phyloP scores from a whole-genome alignment of 352 stramenopile species.

The Phytopythium kandeliae region DNA sequence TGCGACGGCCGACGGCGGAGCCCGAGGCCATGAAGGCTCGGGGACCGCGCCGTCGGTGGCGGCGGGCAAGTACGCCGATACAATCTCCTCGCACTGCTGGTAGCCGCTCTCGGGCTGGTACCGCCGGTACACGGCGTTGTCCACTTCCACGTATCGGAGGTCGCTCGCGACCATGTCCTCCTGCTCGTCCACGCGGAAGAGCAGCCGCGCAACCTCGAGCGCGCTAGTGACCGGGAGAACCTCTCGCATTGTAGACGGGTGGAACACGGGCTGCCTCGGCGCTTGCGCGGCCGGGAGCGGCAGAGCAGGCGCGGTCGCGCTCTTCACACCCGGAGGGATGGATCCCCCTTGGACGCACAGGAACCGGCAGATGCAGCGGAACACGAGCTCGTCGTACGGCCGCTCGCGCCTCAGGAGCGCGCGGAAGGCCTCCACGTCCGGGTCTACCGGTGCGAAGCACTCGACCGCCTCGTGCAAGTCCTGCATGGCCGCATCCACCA shows the following conservation, averaged over 20 bases:
- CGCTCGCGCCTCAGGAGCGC: constrained; percentile 43
- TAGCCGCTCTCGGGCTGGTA: constrained; percentile 46
- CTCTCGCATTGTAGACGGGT: constrained; percentile 47
- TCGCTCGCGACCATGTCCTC: constrained; percentile 28
- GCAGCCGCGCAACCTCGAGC: constrained; percentile 27
- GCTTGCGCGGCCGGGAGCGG: background rate
- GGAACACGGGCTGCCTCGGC: constrained; percentile 40
- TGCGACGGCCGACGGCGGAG: background rate
- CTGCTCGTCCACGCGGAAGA: constrained; percentile 57
- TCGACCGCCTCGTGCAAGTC: constrained; percentile 25
- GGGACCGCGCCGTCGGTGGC: constrained; percentile 9
- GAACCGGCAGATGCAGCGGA: constrained; percentile 51
- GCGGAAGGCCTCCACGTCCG: constrained; percentile 56
- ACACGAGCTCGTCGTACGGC: constrained; percentile 49
- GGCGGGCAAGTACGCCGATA: constrained; percentile 30
- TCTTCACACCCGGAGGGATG: too few relatives aligned
- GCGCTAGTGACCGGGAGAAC: constrained; percentile 38
- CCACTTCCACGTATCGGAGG: constrained; percentile 31
- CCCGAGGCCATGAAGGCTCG: constrained; percentile 1
- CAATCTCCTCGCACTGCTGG: constrained; percentile 46
- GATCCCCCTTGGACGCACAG: constrained; percentile 15
- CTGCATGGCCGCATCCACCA: constrained; percentile 42
- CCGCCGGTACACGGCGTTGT: constrained; percentile 47
- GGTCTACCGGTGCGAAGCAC: constrained; percentile 32
- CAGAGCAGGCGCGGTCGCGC: too few relatives aligned